Evolutionary conservation across 192 early-diverging fungal genomes (phyloP), one percentile per base, ranked within the genome.

Genomic region (Lobulomyces angularis): DNA sequence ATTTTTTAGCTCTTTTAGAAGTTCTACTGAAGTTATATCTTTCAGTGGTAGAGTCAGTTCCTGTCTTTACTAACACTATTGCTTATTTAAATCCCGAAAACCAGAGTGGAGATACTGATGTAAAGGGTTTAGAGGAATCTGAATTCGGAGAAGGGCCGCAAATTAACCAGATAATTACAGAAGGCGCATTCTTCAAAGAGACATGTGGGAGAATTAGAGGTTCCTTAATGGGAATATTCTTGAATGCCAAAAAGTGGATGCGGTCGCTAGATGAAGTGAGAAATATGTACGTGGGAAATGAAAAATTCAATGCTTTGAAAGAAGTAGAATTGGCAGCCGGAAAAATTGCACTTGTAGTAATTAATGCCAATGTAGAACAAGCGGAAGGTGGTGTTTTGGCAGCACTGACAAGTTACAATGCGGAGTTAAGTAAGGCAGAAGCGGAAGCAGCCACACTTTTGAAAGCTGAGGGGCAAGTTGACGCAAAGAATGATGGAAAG

Each of bases 241-340:
- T 52, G 11, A 74, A 75, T 41, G 61, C 67, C 7, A 26, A 51
- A 1, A 28, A 40, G 11, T 79, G 69, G 66, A 58, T 68, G 59
- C 35, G 47, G 12, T 50, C 46, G 2, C 68, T 59, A 56, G 67
- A 71, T 24, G 52, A 55, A 3, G 57, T 77, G 23, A 48, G 66
- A 8, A 37, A 24, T 1, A 77, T 79, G 73, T 77, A 67, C 66
- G 50, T 72, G 16, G 56, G 71, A 32, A 73, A 79, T 46, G 63
- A 77, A 37, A 37, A 35, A 17, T 69, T 74, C 38, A 40, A 63
- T 37, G 64, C 39, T 3, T 22, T 65, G 14, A 33, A 43, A 5
- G 43, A 61, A 8, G 30, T 77, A 16, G 42, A 56, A 31, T 45
- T 23, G 17, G 39, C 52, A 26, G 53, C 43, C 1, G 70, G 70